Evolutionary conservation across 2,329 filamentous ascomycete genomes (phyloP), one percentile per base, ranked within the genome.

Genomic region (Zasmidium angulare): DNA sequence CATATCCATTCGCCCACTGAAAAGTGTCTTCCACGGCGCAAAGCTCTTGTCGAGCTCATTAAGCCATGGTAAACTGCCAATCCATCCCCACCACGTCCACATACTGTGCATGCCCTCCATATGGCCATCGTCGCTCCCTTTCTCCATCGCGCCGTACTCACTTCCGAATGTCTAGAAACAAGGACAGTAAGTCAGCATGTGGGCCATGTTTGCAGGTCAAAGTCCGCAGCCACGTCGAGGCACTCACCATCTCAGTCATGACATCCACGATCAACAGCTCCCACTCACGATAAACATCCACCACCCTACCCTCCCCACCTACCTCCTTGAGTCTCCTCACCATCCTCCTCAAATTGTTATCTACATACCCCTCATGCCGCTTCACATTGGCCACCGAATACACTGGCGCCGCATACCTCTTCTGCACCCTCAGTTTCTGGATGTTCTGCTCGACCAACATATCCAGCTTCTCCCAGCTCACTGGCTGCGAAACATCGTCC

Each of bases 41-140:
- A 21, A 60, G 19, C 19, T 49, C 53, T 60, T 60, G 23, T 60
- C 58, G 46, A 60, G 36, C 23, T 53, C 12, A 43, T 60, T 60
- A 21, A 60, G 26, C 58, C 21, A 56, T 2, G 58, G 58, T 23
- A 60, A 46, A 49, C 14, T 53, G 2, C 58, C 53, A 1, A 55
- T 56, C 58, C 58, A 60, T 43, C 58, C 58, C 58, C 58, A 60
- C 58, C 58, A 60, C 11, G 20, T 24, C 53, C 58, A 60, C 53
- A 56, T 56, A 9, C 43, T 29, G 48, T 60, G 53, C 57, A 60
- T 60, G 10, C 20, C 26, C 1, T 24, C 22, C 58, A 60, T 60
- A 29, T 60, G 58, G 3, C 53, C 53, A 52, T 52, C 58, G 50
- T 60, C 53, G 47, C 12, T 43, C 14, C 53, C 53, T 21, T 40